Percentiles rank a stretch among this genome's conserved stretches.
Conservation (phyloP, 2,329 filamentous ascomycete genomes). For the Cordyceps sp. region DNA sequence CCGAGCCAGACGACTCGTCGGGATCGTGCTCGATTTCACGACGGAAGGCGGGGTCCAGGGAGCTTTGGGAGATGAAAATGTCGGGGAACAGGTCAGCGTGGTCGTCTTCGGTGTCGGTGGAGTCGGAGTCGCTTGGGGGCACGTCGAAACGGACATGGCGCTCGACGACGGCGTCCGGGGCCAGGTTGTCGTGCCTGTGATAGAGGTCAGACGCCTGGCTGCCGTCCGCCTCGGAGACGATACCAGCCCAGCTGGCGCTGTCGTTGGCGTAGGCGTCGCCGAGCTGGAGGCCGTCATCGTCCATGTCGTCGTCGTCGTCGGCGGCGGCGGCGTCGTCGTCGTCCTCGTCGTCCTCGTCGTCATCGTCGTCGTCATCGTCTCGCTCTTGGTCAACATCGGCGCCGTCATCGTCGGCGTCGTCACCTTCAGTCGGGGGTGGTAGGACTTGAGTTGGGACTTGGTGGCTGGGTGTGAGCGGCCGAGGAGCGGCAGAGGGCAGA, state of each 20-base stretch:
- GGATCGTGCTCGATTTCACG: conserved; percentile 55
- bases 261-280: conserved; percentile 23
- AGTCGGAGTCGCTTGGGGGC: conserved; percentile 49
- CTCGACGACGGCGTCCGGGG: conserved; percentile 22
- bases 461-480: conserved; percentile 23
- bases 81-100: conserved; percentile 55
- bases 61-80: conserved; percentile 61
- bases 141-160: conserved; percentile 63
- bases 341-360: conserved; percentile 18
- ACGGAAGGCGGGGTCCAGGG: conserved; percentile 55
- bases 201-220: conserved; percentile 20
- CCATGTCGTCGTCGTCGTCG: conserved; percentile 9
- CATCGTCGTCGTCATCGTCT: conserved; percentile 19
- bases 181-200: conserved; percentile 21
- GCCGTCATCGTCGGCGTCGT: conserved; percentile 10
- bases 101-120: conserved; percentile 45
- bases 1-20: conserved; percentile 39
- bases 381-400: conserved; percentile 19
- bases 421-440: no score
- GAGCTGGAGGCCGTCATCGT: neutral
- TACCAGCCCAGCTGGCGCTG: conserved; percentile 38
- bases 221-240: conserved; percentile 31
- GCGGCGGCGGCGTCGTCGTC: conserved; percentile 22
- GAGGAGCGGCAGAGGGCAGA: conserved; percentile 28
- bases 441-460: no score